These are phyloP conservation scores for Mucor saturninus DNA, from an alignment of 371 early-diverging fungal genomes.

Conservation along the genomic window DNA sequence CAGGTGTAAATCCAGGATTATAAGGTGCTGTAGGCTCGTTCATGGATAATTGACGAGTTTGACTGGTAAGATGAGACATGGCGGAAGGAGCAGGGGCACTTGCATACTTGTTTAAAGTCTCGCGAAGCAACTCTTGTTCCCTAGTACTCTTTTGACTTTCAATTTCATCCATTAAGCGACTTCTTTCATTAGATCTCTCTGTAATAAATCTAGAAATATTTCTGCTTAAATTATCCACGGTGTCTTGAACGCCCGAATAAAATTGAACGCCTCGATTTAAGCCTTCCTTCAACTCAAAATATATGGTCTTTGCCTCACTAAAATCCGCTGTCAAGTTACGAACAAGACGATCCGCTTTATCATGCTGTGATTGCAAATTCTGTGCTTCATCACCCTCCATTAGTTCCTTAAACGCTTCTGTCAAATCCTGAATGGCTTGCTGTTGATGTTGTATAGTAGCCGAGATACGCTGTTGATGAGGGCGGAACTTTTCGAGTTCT, in stretches of 20 bases:
- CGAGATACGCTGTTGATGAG: constrained; percentile 75
- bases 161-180: constrained; percentile 61
- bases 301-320: constrained; percentile 60
- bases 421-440: constrained; percentile 76
- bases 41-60: constrained; percentile 41
- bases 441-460: constrained; percentile 80
- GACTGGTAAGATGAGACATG: constrained; percentile 37
- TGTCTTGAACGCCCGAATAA: constrained; percentile 73
- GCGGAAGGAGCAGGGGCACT: constrained; percentile 25
- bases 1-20: constrained; percentile 22
- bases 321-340: constrained; percentile 63
- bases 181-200: constrained; percentile 73
- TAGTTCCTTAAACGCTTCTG: constrained; percentile 73
- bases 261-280: constrained; percentile 78
- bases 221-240: constrained; percentile 63
- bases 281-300: constrained; percentile 71
- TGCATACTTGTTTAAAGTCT: constrained; percentile 62
- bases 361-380: constrained; percentile 69
- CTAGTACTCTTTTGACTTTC: constrained; percentile 65
- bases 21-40: constrained; percentile 23
- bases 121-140: constrained; percentile 75
- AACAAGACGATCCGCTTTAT: constrained; percentile 65
- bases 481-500: constrained; percentile 90
- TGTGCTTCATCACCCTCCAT: constrained; percentile 78
- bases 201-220: constrained; percentile 71